Base-by-base conservation (phyloP, 441 rosid species). In the Mallotus repandus region DNA sequence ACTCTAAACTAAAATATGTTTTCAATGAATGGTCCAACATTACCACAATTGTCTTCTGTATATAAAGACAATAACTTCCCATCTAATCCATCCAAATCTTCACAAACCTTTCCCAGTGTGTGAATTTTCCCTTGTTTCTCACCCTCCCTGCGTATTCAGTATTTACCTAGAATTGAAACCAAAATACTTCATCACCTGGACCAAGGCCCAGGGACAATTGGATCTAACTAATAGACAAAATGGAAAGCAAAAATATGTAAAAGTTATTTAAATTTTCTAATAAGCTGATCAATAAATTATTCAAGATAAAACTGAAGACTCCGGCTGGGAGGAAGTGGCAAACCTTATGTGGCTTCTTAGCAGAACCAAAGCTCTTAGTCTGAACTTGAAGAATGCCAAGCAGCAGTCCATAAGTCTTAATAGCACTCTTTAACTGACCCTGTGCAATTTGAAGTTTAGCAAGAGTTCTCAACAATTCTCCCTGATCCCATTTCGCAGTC, bases 331-430 rank as follows among this genome's bases (percentile, higher is more conserved):
- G 45, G 61, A 45, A 75, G 25, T 50, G 56, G 35, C 72, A 25
- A 38, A 90, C 97, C 98, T 84, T 88, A 7, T 50, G 79, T 60
- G 81, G 70, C 78, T 77, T 89, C 84, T 79, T 87, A 58, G 76
- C 83, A 54, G 86, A 72, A 63, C 75, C 78, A 63, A 83, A 79
- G 73, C 85, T 84, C 86, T 90, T 93, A 74, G 71, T 82, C 79
- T 90, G 93, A 73, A 96, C 91, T 81, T 89, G 98, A 84, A 93
- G 89, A 74, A 93, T 75, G 54, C 92, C 98, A 11, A 96, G 95
- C 86, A 96, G 87, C 68, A 84, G 85, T 61, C 89, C 86, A 80
- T 96, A 96, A 38, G 88, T 87, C 84, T 86, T 81, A 25, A 88
- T 81, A 32, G 91, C 95, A 48, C 62, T 77, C 73, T 81, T 86